Conservation (phyloP, 306 rosid genomes). For the cucumber (Cucumis sativus) region Cucumber_9930_V3 NC_026657.2:14206501-14207000, state of each 20-base stretch:
- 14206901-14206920: not conserved
- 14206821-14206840: not conserved
- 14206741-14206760: constrained; percentile 2
- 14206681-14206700: not conserved
- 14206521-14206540: not conserved
- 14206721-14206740: not conserved
- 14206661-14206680: not conserved
- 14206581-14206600: not conserved
- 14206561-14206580: not conserved
- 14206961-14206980: not conserved
- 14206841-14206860: not conserved
- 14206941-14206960: not conserved
- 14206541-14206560: not conserved
- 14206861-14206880: not conserved
- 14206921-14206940: not conserved
- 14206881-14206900: not conserved
- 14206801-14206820: not conserved
- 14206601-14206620: not conserved
- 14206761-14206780: not conserved
- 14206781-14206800: not conserved
- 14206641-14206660: too few relatives aligned
- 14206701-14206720: not conserved
- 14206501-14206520: not conserved
- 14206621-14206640: too few relatives aligned
- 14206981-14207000: not conserved